Evolutionary conservation across 164 flowering plant species (phyloP), one percentile per base, ranked within the genome.

Genomic region (Magnolia kwangsiensis): DNA sequence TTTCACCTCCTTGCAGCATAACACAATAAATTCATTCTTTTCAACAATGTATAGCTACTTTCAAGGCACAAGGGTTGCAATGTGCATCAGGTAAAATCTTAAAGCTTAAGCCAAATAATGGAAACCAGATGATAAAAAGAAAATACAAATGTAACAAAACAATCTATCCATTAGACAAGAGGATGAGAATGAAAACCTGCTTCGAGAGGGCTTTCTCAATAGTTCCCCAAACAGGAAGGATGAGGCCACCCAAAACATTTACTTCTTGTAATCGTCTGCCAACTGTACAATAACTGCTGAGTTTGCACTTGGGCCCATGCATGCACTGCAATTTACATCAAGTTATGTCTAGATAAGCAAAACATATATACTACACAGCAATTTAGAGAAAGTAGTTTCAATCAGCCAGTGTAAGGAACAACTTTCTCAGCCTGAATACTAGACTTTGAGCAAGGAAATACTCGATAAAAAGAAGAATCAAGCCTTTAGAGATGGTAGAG

Each of bases 291-390:
- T 80, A 92, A 82, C 73, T 84, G 19, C 91, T 97, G 63, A 87
- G 75, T 88, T 94, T 96, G 83, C 99, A 96, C 21, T 92, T 94
- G 63, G 91, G 97, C 8, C 99, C 98, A 82, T 96, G 99, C 98
- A 96, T 96, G 83, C 99, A 96, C 99, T 96, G 91, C 81, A 86
- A 37, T 51, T 67, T 49, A 72, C 29, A 73, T 20, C 8, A 24
- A 4, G 19, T 55, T 11, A 55, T 55, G 61, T 55, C 18, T 55
- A 55, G 61, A 55, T 55, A 55, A 55, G 13, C 18, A 16, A 11
- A 55, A 55, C 18, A 11, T 11, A 55, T 55, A 55, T 7, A 37
- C 45, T 37, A 4, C 45, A 37, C 61, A 55, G 18, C 45, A 55
- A 55, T 55, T 55, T 55, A 11, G 61, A 55, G 13, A 16, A 55